Evolutionary conservation across 2,329 filamentous ascomycete species (phyloP).

Genomic region (Penicillium sp.): DNA sequence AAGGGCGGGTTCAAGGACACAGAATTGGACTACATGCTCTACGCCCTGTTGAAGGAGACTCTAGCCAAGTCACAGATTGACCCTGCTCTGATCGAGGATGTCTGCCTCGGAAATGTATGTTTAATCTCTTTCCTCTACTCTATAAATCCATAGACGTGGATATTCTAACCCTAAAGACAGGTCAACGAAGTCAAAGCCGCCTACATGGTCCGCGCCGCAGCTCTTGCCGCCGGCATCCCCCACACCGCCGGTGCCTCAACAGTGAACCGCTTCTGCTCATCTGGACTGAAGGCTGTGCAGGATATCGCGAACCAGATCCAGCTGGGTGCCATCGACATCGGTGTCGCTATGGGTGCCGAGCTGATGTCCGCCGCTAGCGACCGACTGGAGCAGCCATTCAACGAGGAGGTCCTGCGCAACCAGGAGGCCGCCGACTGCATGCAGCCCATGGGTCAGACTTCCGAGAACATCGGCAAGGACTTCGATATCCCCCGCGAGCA

Average conservation of each 20-base stretch:
- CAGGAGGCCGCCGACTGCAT: conserved; percentile 82
- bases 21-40: conserved; percentile 78
- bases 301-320: conserved; percentile 89
- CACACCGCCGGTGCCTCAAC: conserved; percentile 79
- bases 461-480: conserved; percentile 89
- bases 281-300: conserved; percentile 89
- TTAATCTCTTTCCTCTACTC: background rate
- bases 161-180: conserved; percentile 33
- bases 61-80: conserved; percentile 72
- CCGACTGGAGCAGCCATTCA: conserved; percentile 68
- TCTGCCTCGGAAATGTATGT: conserved; percentile 85
- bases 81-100: conserved; percentile 79
- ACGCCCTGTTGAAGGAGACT: conserved; percentile 76
- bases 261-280: conserved; percentile 96
- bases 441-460: conserved; percentile 97
- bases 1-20: conserved; percentile 98
- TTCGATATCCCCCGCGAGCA: conserved; percentile 77
- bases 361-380: conserved; percentile 77
- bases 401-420: conserved; percentile 69
- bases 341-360: conserved; percentile 85
- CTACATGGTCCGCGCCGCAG: conserved; percentile 85
- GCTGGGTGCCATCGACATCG: conserved; percentile 77
- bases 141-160: background rate
- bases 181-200: conserved; percentile 81
- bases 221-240: conserved; percentile 88